phyloP scores from a whole-genome alignment of 495 filamentous ascomycete genomes.

The Aspergillus heteromorphus region DNA sequence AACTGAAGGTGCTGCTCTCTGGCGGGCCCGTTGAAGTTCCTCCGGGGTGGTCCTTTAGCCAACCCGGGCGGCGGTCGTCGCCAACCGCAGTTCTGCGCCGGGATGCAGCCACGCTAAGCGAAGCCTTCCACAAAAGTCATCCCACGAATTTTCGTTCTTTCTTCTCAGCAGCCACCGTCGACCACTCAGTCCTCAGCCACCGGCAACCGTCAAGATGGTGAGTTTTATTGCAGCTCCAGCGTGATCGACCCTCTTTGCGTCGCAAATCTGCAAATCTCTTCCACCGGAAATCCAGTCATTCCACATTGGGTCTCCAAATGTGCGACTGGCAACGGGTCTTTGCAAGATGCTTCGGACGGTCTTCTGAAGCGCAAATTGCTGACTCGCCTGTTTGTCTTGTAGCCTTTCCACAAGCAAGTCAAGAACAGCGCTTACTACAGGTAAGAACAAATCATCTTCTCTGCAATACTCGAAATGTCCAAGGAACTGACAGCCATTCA shows the following conservation, averaged over 20 bases:
- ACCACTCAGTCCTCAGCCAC: slow-evolving; percentile 30
- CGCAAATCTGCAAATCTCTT: slow-evolving; percentile 3
- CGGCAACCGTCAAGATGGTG: slow-evolving; percentile 47
- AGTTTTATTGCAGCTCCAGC: slow-evolving; percentile 26
- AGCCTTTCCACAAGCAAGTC: slow-evolving; percentile 92
- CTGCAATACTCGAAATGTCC: neutral
- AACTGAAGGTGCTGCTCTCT: too few relatives aligned
- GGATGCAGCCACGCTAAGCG: slow-evolving; percentile 46
- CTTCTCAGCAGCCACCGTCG: slow-evolving; percentile 27
- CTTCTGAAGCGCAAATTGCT: slow-evolving; percentile 99
- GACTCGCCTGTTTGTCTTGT: slow-evolving; percentile 63
- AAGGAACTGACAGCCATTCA: slow-evolving; percentile 34
- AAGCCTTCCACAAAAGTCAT: slow-evolving; percentile 40
- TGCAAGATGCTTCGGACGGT: slow-evolving; percentile 94
- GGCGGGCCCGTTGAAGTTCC: neutral
- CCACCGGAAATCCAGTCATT: slow-evolving; percentile 9
- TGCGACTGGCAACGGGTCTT: slow-evolving; percentile 54
- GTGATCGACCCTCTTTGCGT: slow-evolving; percentile 20
- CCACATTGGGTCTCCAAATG: slow-evolving; percentile 7
- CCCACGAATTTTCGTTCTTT: slow-evolving; percentile 30
- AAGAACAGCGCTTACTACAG: slow-evolving; percentile 98
- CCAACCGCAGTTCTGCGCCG: slow-evolving; percentile 34
- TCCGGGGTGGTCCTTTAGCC: slow-evolving; percentile 3
- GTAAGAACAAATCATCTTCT: slow-evolving; percentile 45
- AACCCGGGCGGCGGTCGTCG: slow-evolving; percentile 25